Base-by-base conservation (phyloP, 2,329 filamentous ascomycete genomes). In the Graphilbum sp. region DNA sequence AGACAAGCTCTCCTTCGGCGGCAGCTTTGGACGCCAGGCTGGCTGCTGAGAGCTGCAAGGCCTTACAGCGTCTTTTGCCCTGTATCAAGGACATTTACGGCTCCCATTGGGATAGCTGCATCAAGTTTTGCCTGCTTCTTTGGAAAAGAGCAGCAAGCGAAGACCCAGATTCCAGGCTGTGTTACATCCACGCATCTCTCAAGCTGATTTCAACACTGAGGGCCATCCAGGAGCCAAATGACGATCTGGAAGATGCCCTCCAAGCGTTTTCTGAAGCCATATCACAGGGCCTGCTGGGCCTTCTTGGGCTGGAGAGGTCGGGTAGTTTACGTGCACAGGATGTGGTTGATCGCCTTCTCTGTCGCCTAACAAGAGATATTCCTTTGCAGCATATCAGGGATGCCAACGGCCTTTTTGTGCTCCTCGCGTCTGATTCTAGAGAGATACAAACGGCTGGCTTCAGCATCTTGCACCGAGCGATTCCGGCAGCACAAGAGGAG, bases 81-180 rank as follows among this genome's bases (percentile, higher is more conserved):
- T 70, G 69, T 31, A 78, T 95, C 48, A 71, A 74, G 41, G 79
- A 86, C 34, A 75, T 94, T 1, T 95, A 94, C 49, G 90, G 88
- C 1, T 73, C 81, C 0, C 83, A 94, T 51, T 98, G 90, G 90
- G 69, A 77, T 36, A 69, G 69, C 35, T 57, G 68, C 0, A 57
- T 85, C 16, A 62, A 70, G 25, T 70, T 74, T 36, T 70, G 78
- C 42, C 58, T 67, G 11, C 56, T 59, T 8, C 57, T 75, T 0
- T 82, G 78, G 75, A 58, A 61, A 3, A 60, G 62, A 4, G 63
- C 60, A 0, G 53, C 53, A 11, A 54, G 56, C 2, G 60, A 64
- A 7, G 43, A 55, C 1, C 44, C 61, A 0, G 63, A 73, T 15
- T 54, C 62, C 12, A 61, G 64, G 5, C 50, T 84, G 1, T 71